A percentile compares a stretch with the other conserved stretches of the same genome.
Evolutionary conservation across 1,284 basidiomycete species (phyloP).

Genomic region (Tremellales sp.): DNA sequence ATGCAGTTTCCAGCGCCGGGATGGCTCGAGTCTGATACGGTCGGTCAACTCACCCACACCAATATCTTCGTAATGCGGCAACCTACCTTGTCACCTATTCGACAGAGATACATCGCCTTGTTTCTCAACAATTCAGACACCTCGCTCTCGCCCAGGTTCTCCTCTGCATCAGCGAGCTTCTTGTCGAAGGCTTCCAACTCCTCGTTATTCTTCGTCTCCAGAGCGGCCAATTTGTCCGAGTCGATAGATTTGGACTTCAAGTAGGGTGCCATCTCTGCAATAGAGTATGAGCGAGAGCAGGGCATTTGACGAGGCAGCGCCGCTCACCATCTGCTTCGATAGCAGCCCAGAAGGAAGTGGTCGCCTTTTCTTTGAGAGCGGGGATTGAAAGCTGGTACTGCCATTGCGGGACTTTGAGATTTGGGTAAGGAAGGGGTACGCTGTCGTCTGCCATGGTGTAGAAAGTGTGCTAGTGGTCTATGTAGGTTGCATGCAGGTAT

Average conservation of each 20-base stretch:
- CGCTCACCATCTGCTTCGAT: slow-evolving; percentile 79
- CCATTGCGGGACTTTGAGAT: slow-evolving; percentile 72
- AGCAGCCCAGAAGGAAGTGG: slow-evolving; percentile 64
- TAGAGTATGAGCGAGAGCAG: not conserved
- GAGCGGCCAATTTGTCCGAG: slow-evolving; percentile 58
- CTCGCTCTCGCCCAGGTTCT: slow-evolving; percentile 90
- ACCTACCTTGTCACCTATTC: slow-evolving; percentile 85
- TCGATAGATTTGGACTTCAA: slow-evolving; percentile 45
- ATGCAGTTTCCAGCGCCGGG: slow-evolving; percentile 74
- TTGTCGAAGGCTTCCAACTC: slow-evolving; percentile 75
- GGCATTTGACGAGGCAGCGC: too few relatives aligned
- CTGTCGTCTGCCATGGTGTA: slow-evolving; percentile 74
- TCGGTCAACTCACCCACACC: too few relatives aligned
- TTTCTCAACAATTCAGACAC: slow-evolving; percentile 81
- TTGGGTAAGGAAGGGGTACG: slow-evolving; percentile 75
- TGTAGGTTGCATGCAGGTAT: too few relatives aligned
- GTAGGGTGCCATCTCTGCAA: slow-evolving; percentile 77
- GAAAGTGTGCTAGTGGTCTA: not conserved
- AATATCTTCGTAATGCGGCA: not conserved
- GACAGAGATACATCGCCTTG: slow-evolving; percentile 80
- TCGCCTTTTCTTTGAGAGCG: slow-evolving; percentile 64
- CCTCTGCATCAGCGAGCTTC: slow-evolving; percentile 77
- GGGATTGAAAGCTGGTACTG: slow-evolving; percentile 67
- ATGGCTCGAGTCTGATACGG: slow-evolving; percentile 66
- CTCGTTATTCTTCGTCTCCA: slow-evolving; percentile 72